Conservation (phyloP, 2,329 filamentous ascomycete species). For the Aspergillus tanneri region DNA sequence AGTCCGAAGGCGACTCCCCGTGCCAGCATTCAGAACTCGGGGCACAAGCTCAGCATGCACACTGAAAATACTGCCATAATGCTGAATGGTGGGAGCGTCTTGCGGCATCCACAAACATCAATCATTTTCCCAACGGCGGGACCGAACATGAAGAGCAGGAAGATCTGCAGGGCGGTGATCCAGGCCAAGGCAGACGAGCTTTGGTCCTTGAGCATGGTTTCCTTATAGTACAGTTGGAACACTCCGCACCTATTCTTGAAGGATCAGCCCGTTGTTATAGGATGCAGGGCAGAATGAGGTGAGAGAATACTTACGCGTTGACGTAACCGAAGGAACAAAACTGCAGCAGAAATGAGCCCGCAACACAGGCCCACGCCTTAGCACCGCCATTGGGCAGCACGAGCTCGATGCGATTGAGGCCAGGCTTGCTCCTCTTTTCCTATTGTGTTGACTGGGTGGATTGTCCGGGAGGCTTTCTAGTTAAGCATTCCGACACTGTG, state of each 20-base stretch:
- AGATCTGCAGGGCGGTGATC: slow-evolving; percentile 3
- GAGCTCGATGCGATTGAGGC: not conserved
- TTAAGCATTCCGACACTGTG: not conserved
- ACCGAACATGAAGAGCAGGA: slow-evolving; percentile 1
- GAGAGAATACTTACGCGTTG: not conserved
- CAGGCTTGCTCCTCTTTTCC: not conserved
- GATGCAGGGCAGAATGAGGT: not conserved
- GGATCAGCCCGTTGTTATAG: not conserved
- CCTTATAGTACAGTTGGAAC: not conserved
- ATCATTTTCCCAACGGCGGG: not conserved
- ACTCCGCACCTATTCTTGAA: not conserved
- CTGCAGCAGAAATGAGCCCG: slow-evolving; percentile 1
- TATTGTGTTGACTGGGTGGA: not conserved
- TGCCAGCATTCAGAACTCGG: not conserved
- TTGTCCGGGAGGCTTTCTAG: not conserved
- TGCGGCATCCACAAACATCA: not conserved
- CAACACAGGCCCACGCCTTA: slow-evolving; percentile 2
- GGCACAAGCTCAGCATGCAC: slow-evolving; percentile 3
- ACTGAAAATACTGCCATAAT: not conserved
- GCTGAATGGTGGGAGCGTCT: slow-evolving; percentile 1
- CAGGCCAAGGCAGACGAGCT: slow-evolving; percentile 1
- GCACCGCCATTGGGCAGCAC: slow-evolving; percentile 1
- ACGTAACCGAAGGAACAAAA: slow-evolving; percentile 3
- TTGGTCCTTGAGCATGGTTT: slow-evolving; percentile 1
- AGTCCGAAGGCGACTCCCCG: slow-evolving; percentile 1